Evolutionary conservation across 2,329 filamentous ascomycete species (phyloP).

Genomic region (Fusarium sp.): DNA sequence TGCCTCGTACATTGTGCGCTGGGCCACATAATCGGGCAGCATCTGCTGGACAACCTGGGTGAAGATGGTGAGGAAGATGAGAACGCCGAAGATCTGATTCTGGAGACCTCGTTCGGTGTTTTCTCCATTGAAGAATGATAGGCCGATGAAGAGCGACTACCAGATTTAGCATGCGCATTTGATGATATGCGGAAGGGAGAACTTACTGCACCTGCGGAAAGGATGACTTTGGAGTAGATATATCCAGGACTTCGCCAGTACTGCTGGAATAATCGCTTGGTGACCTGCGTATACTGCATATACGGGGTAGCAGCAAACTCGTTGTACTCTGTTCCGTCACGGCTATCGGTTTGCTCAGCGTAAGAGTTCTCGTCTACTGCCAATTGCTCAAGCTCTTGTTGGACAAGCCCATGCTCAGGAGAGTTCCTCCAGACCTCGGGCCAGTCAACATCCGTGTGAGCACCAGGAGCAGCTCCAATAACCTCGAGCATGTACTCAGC

Average conservation of each 20-base stretch:
- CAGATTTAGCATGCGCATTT: background rate
- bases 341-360: background rate
- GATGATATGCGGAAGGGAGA: fast-evolving
- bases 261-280: slow-evolving; percentile 54
- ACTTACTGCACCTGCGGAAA: slow-evolving; percentile 53
- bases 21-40: slow-evolving; percentile 78
- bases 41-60: slow-evolving; percentile 74
- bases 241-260: slow-evolving; percentile 66
- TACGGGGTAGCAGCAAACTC: slow-evolving; percentile 52
- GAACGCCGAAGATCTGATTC: slow-evolving; percentile 79
- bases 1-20: slow-evolving; percentile 77
- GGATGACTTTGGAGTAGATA: slow-evolving; percentile 68
- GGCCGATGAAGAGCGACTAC: slow-evolving; percentile 72
- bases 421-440: slow-evolving; percentile 54
- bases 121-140: slow-evolving; percentile 74
- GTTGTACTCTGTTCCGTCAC: slow-evolving; percentile 36
- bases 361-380: slow-evolving; percentile 3
- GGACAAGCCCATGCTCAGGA: slow-evolving; percentile 51
- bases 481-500: slow-evolving; percentile 76
- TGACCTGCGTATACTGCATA: slow-evolving; percentile 54
- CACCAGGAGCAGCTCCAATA: slow-evolving; percentile 61
- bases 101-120: slow-evolving; percentile 75
- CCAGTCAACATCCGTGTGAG: slow-evolving; percentile 60
- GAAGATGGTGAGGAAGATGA: slow-evolving; percentile 80
- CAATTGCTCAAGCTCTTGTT: slow-evolving; percentile 53